Evolutionary conservation across 441 rosid species (phyloP).

Genomic region (Syzygium syzygioides): DNA sequence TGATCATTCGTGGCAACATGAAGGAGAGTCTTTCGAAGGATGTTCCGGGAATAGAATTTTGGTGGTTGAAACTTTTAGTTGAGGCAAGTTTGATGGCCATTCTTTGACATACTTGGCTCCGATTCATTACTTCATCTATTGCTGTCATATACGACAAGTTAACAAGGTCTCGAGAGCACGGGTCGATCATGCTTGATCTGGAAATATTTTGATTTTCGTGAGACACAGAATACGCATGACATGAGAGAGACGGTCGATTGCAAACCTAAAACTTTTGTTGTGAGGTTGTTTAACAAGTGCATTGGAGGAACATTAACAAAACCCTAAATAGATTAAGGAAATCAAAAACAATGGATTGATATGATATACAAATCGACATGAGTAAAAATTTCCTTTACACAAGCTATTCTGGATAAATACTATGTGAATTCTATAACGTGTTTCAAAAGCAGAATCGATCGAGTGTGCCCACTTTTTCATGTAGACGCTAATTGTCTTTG

Average conservation of each 20-base stretch:
- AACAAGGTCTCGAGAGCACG: background rate
- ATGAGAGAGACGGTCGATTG: background rate
- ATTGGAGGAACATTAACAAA: background rate
- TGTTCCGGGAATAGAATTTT: slow-evolving; percentile 15
- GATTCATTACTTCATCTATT: background rate
- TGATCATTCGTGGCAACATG: slow-evolving; percentile 16
- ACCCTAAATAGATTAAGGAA: background rate
- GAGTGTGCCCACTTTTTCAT: accelerated
- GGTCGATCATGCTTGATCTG: background rate
- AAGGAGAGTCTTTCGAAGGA: background rate
- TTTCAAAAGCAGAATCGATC: background rate
- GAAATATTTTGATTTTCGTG: background rate
- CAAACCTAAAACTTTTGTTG: background rate
- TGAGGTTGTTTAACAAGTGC: background rate
- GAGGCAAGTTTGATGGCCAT: slow-evolving; percentile 14
- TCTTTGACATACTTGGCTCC: background rate
- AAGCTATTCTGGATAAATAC: background rate
- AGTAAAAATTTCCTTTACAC: background rate
- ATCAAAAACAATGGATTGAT: background rate
- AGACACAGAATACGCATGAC: background rate
- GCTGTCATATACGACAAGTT: slow-evolving; percentile 21
- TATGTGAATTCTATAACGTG: background rate
- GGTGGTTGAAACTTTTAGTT: slow-evolving; percentile 18
- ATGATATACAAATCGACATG: background rate
- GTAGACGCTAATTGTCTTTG: background rate